Conservation (phyloP, 352 stramenopile genomes). For the Globisporangium uncinulatum region DNA sequence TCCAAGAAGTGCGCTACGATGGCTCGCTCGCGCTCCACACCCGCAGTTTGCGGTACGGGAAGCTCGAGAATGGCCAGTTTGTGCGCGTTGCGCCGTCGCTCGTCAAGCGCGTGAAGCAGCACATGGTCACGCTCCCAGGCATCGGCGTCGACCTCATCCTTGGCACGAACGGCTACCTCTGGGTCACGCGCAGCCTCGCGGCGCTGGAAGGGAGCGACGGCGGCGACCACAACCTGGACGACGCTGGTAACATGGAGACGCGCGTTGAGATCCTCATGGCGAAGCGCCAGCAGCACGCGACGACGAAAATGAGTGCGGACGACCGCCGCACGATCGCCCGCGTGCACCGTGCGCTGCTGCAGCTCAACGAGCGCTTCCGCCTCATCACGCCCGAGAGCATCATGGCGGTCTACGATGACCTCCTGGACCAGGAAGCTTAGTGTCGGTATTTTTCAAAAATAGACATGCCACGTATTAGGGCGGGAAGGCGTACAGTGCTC, state of each 20-base stretch:
- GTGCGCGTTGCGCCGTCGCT: slow-evolving; percentile 84
- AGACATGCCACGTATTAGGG: too few relatives aligned
- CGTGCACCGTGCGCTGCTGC: slow-evolving; percentile 86
- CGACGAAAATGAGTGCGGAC: slow-evolving; percentile 61
- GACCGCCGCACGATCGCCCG: slow-evolving; percentile 83
- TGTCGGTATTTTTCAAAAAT: too few relatives aligned
- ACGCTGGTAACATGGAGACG: slow-evolving; percentile 67
- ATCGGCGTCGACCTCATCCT: slow-evolving; percentile 90
- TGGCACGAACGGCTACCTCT: slow-evolving; percentile 94
- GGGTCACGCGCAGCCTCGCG: slow-evolving; percentile 89
- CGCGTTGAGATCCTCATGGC: slow-evolving; percentile 89
- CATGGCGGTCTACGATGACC: slow-evolving; percentile 73
- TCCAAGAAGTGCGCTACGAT: slow-evolving; percentile 87
- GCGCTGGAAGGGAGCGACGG: slow-evolving; percentile 30
- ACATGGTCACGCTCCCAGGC: slow-evolving; percentile 85
- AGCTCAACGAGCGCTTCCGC: slow-evolving; percentile 85
- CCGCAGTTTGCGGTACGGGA: slow-evolving; percentile 92
- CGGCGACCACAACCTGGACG: slow-evolving; percentile 25
- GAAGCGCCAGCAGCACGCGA: slow-evolving; percentile 86
- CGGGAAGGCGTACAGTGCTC: too few relatives aligned
- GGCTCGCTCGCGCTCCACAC: slow-evolving; percentile 94
- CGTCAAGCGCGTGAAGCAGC: slow-evolving; percentile 92
- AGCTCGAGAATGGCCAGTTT: slow-evolving; percentile 93
- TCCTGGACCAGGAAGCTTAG: slow-evolving; percentile 25
- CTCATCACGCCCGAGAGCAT: slow-evolving; percentile 91